Evolutionary conservation across 2,329 filamentous ascomycete species (phyloP).

Genomic region (Verticillium isaacii): DNA sequence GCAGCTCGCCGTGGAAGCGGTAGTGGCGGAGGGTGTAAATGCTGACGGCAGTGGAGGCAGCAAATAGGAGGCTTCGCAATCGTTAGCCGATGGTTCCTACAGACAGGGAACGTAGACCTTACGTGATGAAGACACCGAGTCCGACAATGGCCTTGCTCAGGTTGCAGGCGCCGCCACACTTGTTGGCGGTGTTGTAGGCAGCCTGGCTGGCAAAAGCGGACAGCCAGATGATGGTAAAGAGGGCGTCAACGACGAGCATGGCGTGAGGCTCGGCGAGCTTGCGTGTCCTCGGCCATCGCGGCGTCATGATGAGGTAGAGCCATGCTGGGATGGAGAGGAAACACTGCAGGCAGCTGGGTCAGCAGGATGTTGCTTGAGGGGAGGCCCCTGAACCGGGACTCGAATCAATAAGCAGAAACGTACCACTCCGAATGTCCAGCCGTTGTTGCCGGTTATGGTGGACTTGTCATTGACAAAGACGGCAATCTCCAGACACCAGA

Average conservation of each 20-base stretch:
- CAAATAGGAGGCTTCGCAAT: slow-evolving; percentile 49
- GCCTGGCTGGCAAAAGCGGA: slow-evolving; percentile 64
- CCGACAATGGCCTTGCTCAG: slow-evolving; percentile 60
- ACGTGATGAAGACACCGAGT: slow-evolving; percentile 60
- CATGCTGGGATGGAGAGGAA: slow-evolving; percentile 61
- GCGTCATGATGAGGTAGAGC: slow-evolving; percentile 61
- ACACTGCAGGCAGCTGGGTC: slow-evolving; percentile 37
- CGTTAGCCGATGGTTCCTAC: slow-evolving; percentile 8
- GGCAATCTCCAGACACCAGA: slow-evolving; percentile 56
- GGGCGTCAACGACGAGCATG: slow-evolving; percentile 53
- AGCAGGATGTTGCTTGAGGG: not conserved
- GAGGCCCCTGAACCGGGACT: not conserved
- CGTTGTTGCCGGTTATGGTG: slow-evolving; percentile 51
- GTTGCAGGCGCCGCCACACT: slow-evolving; percentile 52
- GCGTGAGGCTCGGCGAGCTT: slow-evolving; percentile 58
- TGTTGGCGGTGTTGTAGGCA: slow-evolving; percentile 52
- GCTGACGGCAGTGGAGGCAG: slow-evolving; percentile 48
- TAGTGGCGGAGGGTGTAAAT: slow-evolving; percentile 58
- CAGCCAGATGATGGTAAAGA: slow-evolving; percentile 59
- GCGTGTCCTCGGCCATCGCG: slow-evolving; percentile 57
- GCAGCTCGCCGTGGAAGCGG: slow-evolving; percentile 56
- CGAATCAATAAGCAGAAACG: slow-evolving; percentile 17
- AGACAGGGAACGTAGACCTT: slow-evolving; percentile 20
- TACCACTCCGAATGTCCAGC: slow-evolving; percentile 62
- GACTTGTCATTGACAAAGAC: slow-evolving; percentile 48